Evolutionary conservation across 331 rosid genomes (phyloP), one percentile per base, ranked within the genome.

Genomic region (Phaseolus coccineus): DNA sequence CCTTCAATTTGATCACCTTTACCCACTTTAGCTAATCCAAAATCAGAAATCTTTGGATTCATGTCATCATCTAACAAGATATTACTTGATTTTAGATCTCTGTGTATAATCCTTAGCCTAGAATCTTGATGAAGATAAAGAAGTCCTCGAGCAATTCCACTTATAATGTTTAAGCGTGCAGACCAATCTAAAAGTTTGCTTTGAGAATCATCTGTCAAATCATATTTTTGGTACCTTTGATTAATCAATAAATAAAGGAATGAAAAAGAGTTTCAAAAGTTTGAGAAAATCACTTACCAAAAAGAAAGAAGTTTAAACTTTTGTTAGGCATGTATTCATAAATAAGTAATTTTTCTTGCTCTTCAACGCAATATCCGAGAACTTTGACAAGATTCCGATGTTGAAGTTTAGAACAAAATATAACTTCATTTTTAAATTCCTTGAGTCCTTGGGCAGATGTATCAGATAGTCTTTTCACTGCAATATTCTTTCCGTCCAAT

Each of bases 11-110:
- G 66, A 12, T 59, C 66, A 13, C 66, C 40, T 59, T 19, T 28
- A 28, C 37, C 31, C 39, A 13, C 31, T 59, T 19, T n/a, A 2
- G 66, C 66, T 59, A 59, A 59, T 5, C 66, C 66, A 28, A 59
- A 59, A 59, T 59, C 66, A 11, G 66, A 27, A 59, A 59, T 59
- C 31, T 59, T 59, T 28, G 66, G 66, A 59, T 59, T 59, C 66
- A 59, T 28, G 1, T 59, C 19, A 13, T 59, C 2, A 28, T 59
- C 66, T 1, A 59, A 5, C 2, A 59, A 28, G 31, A 59, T 59
- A 13, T 59, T 59, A 30, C 66, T 59, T 28, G 66, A 3, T 28
- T 59, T 59, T 13, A 59, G 13, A 59, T 59, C 66, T 28, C 66
- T 59, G 0, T 59, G 66, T 28, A 59, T 59, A 40, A 59, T 59